Percentiles rank a stretch among this genome's conserved stretches.
These are phyloP conservation scores for Suhomyces emberorum DNA, from an alignment of 805 yeast species.

Conservation along the genomic window DNA sequence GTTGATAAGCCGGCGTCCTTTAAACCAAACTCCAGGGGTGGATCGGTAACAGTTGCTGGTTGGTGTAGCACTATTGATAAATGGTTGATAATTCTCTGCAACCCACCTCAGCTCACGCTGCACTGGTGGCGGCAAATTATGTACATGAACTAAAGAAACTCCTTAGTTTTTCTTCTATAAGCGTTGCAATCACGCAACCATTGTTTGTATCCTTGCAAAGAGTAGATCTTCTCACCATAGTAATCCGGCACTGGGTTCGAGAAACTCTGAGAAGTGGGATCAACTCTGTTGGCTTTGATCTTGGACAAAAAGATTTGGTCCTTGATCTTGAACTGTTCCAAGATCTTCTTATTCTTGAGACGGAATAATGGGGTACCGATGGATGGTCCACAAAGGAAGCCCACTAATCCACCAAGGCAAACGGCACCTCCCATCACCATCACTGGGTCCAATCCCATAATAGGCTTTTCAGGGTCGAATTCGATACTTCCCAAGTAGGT, in stretches of 20 bases:
- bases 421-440: slow-evolving; percentile 75
- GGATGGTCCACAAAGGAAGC: slow-evolving; percentile 80
- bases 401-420: slow-evolving; percentile 67
- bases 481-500: slow-evolving; percentile 74
- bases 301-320: slow-evolving; percentile 74
- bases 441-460: slow-evolving; percentile 88
- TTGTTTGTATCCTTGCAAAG: slow-evolving; percentile 81
- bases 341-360: slow-evolving; percentile 43
- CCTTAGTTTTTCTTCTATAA: slow-evolving; percentile 76
- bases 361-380: slow-evolving; percentile 69
- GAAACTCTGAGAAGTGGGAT: slow-evolving; percentile 86
- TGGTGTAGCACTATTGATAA: no score
- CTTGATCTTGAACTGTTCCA: slow-evolving; percentile 52
- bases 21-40: no score
- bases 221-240: slow-evolving; percentile 93
- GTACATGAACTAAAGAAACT: slow-evolving; percentile 48
- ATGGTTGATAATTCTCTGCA: no score
- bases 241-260: slow-evolving; percentile 97
- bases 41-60: no score
- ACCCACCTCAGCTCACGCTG: no score
- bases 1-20: no score
- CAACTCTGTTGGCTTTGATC: slow-evolving; percentile 77
- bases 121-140: neutral
- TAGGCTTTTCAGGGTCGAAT: slow-evolving; percentile 80
- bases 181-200: slow-evolving; percentile 97